Conservation (phyloP, 306 rosid species). For the Boehmeria nivea region DNA sequence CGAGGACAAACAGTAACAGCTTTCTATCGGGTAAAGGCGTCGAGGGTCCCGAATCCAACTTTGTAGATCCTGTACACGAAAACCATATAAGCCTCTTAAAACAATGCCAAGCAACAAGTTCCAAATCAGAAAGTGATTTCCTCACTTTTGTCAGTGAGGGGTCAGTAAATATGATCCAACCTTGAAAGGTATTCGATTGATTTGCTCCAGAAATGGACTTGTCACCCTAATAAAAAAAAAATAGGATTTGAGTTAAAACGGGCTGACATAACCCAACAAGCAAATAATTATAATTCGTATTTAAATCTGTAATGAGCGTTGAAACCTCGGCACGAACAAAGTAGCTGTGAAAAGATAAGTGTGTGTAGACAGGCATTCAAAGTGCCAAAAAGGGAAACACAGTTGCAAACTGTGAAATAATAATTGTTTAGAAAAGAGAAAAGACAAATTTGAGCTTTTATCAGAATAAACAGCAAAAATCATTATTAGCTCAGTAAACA, state of each 20-base stretch:
- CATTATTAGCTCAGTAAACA: slow-evolving; percentile 28
- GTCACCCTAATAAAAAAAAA: slow-evolving; percentile 33
- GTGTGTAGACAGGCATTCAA: slow-evolving; percentile 32
- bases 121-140: slow-evolving; percentile 7
- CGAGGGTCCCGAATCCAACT: slow-evolving; percentile 50
- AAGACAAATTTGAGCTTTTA: slow-evolving; percentile 53
- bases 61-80: slow-evolving; percentile 23
- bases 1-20: slow-evolving; percentile 55
- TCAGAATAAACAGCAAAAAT: slow-evolving; percentile 39
- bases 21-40: slow-evolving; percentile 58
- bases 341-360: slow-evolving; percentile 30
- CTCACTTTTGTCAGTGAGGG: background rate
- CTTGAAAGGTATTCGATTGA: slow-evolving; percentile 35
- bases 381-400: slow-evolving; percentile 32
- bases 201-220: slow-evolving; percentile 40
- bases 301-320: slow-evolving; percentile 25
- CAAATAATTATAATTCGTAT: background rate
- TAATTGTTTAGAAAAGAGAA: slow-evolving; percentile 26
- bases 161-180: slow-evolving; percentile 25
- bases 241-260: slow-evolving; percentile 7
- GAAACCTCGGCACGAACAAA: slow-evolving; percentile 24
- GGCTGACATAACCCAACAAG: slow-evolving; percentile 5
- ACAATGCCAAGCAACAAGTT: slow-evolving; percentile 1
- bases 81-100: slow-evolving; percentile 9
- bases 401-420: slow-evolving; percentile 31